Conservation (phyloP, 495 filamentous ascomycete genomes). For the Annulohypoxylon stygium region DNA sequence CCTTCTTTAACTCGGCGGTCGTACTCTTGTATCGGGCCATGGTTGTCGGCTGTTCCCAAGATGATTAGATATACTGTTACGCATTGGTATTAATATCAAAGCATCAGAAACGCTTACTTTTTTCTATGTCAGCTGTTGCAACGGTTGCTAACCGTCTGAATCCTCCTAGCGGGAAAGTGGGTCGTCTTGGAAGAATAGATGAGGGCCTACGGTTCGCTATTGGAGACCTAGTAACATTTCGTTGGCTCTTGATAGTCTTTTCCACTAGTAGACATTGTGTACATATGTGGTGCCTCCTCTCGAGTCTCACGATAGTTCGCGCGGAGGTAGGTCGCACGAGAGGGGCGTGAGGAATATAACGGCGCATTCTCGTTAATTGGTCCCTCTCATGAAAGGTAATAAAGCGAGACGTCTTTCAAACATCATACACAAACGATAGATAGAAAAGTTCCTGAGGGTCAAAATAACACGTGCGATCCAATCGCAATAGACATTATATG, state of each 20-base stretch:
- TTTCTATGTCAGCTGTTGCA: constrained; percentile 48
- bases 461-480: background rate
- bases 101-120: constrained; percentile 41
- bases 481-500: constrained; percentile 1
- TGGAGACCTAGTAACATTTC: constrained; percentile 18
- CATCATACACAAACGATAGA: constrained; percentile 36
- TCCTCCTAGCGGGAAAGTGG: constrained; percentile 40
- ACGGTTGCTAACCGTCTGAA: constrained; percentile 51
- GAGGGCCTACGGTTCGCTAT: constrained; percentile 27
- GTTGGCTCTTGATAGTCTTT: constrained; percentile 32
- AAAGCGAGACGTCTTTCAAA: constrained; percentile 7
- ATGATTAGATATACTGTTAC: constrained; percentile 19
- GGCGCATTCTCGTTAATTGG: constrained; percentile 33
- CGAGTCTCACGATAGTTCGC: constrained; percentile 34
- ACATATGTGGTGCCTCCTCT: constrained; percentile 39
- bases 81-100: background rate
- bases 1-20: constrained; percentile 79
- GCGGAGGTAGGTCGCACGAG: constrained; percentile 31
- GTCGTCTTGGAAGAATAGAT: constrained; percentile 23
- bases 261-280: constrained; percentile 34
- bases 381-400: constrained; percentile 25
- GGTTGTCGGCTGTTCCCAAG: constrained; percentile 36
- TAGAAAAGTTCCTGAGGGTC: constrained; percentile 5
- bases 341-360: constrained; percentile 34
- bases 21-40: constrained; percentile 89